These are phyloP conservation scores for Neofusicoccum laricinum DNA, from an alignment of 2,329 filamentous ascomycete species.

Conservation along the genomic window DNA sequence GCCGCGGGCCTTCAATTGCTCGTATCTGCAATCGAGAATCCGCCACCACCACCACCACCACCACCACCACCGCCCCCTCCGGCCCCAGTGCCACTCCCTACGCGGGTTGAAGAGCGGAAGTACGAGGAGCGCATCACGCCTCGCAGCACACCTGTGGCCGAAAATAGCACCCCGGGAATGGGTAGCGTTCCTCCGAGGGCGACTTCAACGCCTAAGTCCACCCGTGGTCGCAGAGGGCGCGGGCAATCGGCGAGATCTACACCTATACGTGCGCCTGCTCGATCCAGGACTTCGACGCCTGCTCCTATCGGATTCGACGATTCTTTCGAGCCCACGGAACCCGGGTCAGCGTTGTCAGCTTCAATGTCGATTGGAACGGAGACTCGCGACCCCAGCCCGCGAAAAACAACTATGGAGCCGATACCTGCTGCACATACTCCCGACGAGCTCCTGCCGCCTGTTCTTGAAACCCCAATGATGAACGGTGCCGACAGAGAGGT, in stretches of 20 bases:
- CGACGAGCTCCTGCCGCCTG: not conserved
- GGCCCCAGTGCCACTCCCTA: not conserved
- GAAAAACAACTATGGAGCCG: conserved; percentile 20
- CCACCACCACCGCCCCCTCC: not conserved
- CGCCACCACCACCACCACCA: not conserved
- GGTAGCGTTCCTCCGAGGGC: conserved; percentile 1
- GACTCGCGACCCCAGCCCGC: conserved; percentile 1
- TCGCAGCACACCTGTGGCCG: not conserved
- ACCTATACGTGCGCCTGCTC: not conserved
- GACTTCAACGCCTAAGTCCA: conserved; percentile 4
- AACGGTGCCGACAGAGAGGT: not conserved
- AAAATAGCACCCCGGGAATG: not conserved
- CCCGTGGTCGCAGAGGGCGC: not conserved
- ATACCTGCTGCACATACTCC: conserved; percentile 19
- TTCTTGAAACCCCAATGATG: not conserved
- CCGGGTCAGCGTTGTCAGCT: conserved; percentile 9
- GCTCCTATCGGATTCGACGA: not conserved
- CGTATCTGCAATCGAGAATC: conserved; percentile 31
- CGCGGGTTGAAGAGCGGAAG: not conserved
- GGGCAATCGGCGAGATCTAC: conserved; percentile 9
- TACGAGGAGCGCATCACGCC: conserved; percentile 1
- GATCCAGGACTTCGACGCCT: conserved; percentile 6
- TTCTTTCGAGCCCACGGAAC: not conserved
- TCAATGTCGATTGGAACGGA: conserved; percentile 14
- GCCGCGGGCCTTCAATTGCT: conserved; percentile 40